phyloP scores from a whole-genome alignment of 306 rosid species.

The Cercis canadensis region DNA sequence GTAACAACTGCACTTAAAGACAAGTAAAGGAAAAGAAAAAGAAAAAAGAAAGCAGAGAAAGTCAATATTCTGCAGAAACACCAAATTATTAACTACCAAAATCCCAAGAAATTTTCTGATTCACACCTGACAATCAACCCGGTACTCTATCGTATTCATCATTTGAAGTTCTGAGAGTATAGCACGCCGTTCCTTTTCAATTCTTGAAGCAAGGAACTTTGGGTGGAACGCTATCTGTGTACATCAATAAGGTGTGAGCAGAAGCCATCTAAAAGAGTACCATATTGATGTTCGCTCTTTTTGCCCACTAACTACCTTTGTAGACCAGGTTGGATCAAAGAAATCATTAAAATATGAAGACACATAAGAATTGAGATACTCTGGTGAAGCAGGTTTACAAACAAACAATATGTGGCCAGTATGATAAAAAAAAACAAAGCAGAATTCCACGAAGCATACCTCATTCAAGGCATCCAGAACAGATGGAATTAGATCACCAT shows the following conservation, averaged over 20 bases:
- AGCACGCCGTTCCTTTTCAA: constrained; percentile 97
- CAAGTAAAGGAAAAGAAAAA: constrained; percentile 24
- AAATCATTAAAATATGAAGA: constrained; percentile 23
- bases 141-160: constrained; percentile 98
- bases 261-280: constrained; percentile 34
- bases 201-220: constrained; percentile 92
- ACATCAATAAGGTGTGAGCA: constrained; percentile 41
- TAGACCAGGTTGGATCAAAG: constrained; percentile 16
- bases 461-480: constrained; percentile 95
- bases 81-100: constrained; percentile 34
- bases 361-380: constrained; percentile 16
- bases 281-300: constrained; percentile 25
- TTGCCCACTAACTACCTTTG: constrained; percentile 6
- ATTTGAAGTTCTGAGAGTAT: constrained; percentile 97
- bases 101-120: constrained; percentile 23
- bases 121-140: constrained; percentile 97
- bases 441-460: constrained; percentile 57
- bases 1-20: constrained; percentile 75
- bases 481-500: constrained; percentile 88
- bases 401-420: constrained; percentile 6
- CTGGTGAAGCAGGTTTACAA: background rate
- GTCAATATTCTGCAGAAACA: constrained; percentile 34
- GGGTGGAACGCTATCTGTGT: constrained; percentile 95
- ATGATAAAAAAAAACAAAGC: constrained; percentile 6
- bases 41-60: background rate